Evolutionary conservation across 371 early-diverging fungal genomes (phyloP), one percentile per base, ranked within the genome.

Genomic region (Zopfochytrium polystomum): DNA sequence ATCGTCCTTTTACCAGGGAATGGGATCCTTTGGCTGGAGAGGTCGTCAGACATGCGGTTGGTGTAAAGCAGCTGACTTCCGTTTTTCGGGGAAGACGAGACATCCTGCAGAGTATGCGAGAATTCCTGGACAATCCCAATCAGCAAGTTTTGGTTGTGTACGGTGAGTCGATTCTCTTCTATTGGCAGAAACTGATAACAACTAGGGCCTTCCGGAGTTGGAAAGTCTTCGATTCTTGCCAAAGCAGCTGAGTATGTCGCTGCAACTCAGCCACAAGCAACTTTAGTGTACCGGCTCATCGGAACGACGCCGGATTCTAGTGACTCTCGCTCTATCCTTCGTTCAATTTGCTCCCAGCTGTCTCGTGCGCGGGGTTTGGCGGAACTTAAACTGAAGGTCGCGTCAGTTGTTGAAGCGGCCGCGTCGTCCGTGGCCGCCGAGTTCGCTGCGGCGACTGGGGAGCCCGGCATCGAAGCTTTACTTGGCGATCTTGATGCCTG

Each of bases 401-500:
- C n/a, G n/a, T n/a, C n/a, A n/a, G n/a, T n/a, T n/a, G n/a, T n/a
- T n/a, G 60, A 60, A 26, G 56, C 31, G n/a, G 60, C 50, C 50
- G 54, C 49, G 1, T 22, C 26, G 27, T n/a, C n/a, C n/a, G 56
- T 52, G 9, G 33, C 31, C 9, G 22, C 18, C 11, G 47, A 61
- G 25, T 42, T 54, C 26, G 52, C 62, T 5, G 66, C 59, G 29
- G 52, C 58, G 3, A 58, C 60, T 0, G 58, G 60, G 3, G 49
- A 55, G 27, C 38, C 43, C 30, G 49, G 45, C n/a, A 29, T 65
- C 0, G 59, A 60, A 26, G 60, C 34, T 9, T 55, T 60, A 25
- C 38, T 65, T 7, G 66, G 66, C 9, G 56, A 60, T 38, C 42
- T 65, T 32, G 66, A 65, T 6, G 22, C 26, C 35, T 65, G 66